Conservation (phyloP, 208 protist genomes). For the Trypanosoma lewisi region DNA sequence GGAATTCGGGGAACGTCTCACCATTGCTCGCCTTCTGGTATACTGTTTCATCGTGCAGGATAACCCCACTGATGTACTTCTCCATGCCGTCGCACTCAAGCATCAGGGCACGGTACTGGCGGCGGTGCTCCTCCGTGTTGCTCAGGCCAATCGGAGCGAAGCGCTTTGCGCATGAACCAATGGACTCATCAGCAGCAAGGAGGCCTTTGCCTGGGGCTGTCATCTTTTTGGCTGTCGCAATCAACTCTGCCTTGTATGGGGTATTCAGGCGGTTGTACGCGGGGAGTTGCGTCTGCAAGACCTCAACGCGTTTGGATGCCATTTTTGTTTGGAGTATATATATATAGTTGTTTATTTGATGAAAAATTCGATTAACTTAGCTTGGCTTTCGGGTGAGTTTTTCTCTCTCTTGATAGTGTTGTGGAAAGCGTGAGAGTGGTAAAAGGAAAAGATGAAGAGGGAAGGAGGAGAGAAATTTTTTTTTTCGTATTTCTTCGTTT, state of each 20-base stretch:
- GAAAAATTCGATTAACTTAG: no score
- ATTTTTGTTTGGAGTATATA: not conserved
- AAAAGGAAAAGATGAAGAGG: no score
- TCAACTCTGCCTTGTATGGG: slow-evolving; percentile 71
- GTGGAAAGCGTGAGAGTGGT: no score
- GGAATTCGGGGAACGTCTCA: slow-evolving; percentile 80
- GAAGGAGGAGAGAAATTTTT: no score
- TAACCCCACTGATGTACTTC: slow-evolving; percentile 95
- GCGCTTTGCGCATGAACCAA: slow-evolving; percentile 94
- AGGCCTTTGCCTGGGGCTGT: slow-evolving; percentile 93
- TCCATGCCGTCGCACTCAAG: slow-evolving; percentile 74
- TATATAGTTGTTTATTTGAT: slow-evolving; percentile 5
- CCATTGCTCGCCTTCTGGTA: slow-evolving; percentile 89
- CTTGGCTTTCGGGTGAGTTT: not conserved
- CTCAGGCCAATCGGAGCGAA: slow-evolving; percentile 93
- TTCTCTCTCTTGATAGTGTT: not conserved
- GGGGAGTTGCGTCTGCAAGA: slow-evolving; percentile 81
- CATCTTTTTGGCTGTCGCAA: slow-evolving; percentile 67
- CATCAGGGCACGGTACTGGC: slow-evolving; percentile 93
- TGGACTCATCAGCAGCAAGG: slow-evolving; percentile 96
- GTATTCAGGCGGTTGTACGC: slow-evolving; percentile 81
- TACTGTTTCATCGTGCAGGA: slow-evolving; percentile 97
- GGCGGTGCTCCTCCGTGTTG: slow-evolving; percentile 94
- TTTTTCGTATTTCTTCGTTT: no score
- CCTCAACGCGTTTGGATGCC: slow-evolving; percentile 63